These are phyloP conservation scores for Cordyceps cicadae DNA, from an alignment of 2,329 filamentous ascomycete genomes.

Conservation along the genomic window DNA sequence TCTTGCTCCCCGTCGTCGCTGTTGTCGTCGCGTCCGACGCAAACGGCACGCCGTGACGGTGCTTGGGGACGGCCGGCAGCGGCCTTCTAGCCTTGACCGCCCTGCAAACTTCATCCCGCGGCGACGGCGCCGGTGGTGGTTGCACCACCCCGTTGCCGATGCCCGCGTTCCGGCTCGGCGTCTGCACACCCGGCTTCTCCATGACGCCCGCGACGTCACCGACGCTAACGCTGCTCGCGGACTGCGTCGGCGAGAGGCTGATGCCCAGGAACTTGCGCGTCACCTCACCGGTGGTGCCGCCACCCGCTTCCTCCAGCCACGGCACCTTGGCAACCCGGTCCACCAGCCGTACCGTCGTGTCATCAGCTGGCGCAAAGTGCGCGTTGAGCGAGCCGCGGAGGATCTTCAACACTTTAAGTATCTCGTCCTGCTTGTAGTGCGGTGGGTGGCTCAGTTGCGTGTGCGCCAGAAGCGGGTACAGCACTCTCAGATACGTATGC, in stretches of 20 bases:
- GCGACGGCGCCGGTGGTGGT: constrained; percentile 13
- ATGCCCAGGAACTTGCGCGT: constrained; percentile 60
- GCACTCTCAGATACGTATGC: constrained; percentile 88
- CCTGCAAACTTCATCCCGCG: constrained; percentile 17
- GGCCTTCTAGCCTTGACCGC: constrained; percentile 35
- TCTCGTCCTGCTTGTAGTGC: constrained; percentile 85
- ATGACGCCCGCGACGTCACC: constrained; percentile 69
- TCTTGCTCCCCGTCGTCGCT: neutral
- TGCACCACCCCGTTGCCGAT: constrained; percentile 18
- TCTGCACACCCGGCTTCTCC: constrained; percentile 75
- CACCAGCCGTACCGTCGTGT: constrained; percentile 70
- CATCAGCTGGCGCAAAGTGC: constrained; percentile 74
- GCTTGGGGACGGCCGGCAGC: constrained; percentile 47
- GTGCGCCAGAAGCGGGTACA: constrained; percentile 83
- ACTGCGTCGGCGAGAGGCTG: constrained; percentile 55
- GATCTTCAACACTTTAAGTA: constrained; percentile 66
- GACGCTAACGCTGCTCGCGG: constrained; percentile 67
- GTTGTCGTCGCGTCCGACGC: constrained; percentile 23
- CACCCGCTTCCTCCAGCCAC: constrained; percentile 48
- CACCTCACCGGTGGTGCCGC: constrained; percentile 35
- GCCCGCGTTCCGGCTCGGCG: constrained; percentile 56
- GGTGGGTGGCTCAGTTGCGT: constrained; percentile 81
- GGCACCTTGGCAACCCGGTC: constrained; percentile 64
- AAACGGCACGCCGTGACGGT: constrained; percentile 44
- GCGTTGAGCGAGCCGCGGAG: constrained; percentile 55